A percentile compares a stretch with the other conserved stretches of the same genome.
Evolutionary conservation across 2,329 filamentous ascomycete species (phyloP).

Genomic region (Colletotrichum salicis): DNA sequence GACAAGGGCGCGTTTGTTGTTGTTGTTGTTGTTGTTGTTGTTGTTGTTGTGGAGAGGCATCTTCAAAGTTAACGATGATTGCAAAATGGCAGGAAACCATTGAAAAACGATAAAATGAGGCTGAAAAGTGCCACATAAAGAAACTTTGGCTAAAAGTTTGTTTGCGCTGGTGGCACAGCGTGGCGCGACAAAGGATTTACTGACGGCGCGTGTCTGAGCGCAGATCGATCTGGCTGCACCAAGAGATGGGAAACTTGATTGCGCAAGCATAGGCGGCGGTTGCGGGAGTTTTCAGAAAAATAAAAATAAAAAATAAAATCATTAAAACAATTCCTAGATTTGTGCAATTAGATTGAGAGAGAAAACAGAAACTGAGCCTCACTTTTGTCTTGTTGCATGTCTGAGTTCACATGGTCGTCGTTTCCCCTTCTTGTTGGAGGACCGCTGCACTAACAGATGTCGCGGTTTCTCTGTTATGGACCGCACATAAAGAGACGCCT

Average conservation of each 20-base stretch:
- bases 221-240: not conserved
- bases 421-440: not conserved
- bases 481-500: rapidly evolving
- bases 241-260: not conserved
- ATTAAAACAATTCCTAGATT: too few species aligned
- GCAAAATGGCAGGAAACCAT: too few species aligned
- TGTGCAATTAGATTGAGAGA: too few species aligned
- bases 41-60: not conserved
- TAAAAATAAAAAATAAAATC: too few species aligned
- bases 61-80: not conserved
- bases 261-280: too few species aligned
- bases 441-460: not conserved
- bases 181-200: not conserved
- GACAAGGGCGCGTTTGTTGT: not conserved
- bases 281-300: too few species aligned
- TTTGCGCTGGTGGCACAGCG: not conserved
- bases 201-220: not conserved
- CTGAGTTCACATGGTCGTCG: not conserved
- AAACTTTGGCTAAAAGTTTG: not conserved
- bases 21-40: too few species aligned
- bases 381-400: not conserved
- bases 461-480: not conserved
- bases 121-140: not conserved
- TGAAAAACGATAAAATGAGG: not conserved
- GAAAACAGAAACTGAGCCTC: not conserved